phyloP scores from a whole-genome alignment of 805 yeast species.

The Scheffersomyces coipomensis region DNA sequence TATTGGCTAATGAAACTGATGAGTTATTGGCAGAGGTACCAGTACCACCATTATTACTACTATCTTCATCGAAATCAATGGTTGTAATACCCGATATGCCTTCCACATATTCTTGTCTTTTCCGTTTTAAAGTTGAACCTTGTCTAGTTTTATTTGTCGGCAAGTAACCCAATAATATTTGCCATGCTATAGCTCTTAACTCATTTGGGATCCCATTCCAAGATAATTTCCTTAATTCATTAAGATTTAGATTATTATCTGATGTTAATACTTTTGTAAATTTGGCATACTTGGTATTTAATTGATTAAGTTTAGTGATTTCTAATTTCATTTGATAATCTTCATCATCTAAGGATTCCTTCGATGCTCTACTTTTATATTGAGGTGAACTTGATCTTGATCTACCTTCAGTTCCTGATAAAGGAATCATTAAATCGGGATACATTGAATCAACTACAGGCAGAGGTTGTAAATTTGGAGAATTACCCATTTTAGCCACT shows the following conservation, averaged over 20 bases:
- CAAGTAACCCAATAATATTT: constrained; percentile 80
- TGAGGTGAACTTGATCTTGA: background rate
- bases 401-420: constrained; percentile 1
- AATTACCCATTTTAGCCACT: constrained; percentile 25
- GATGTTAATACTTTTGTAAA: constrained; percentile 61
- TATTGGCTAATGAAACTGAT: constrained; percentile 5
- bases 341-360: constrained; percentile 16
- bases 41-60: constrained; percentile 13
- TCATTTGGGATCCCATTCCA: constrained; percentile 94
- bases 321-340: constrained; percentile 43
- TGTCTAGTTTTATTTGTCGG: constrained; percentile 84
- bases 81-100: constrained; percentile 65
- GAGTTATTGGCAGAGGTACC: constrained; percentile 18
- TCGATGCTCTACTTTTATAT: background rate
- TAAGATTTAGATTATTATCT: constrained; percentile 57
- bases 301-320: constrained; percentile 55
- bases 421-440: constrained; percentile 35
- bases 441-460: constrained; percentile 34
- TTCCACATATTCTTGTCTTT: constrained; percentile 80
- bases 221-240: constrained; percentile 70
- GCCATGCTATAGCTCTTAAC: constrained; percentile 86
- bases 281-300: constrained; percentile 59
- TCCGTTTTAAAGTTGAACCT: constrained; percentile 63
- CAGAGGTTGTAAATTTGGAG: constrained; percentile 21
- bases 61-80: constrained; percentile 33